Conservation (phyloP, 768 basidiomycete genomes). For the Butyriboletus loyo region DNA sequence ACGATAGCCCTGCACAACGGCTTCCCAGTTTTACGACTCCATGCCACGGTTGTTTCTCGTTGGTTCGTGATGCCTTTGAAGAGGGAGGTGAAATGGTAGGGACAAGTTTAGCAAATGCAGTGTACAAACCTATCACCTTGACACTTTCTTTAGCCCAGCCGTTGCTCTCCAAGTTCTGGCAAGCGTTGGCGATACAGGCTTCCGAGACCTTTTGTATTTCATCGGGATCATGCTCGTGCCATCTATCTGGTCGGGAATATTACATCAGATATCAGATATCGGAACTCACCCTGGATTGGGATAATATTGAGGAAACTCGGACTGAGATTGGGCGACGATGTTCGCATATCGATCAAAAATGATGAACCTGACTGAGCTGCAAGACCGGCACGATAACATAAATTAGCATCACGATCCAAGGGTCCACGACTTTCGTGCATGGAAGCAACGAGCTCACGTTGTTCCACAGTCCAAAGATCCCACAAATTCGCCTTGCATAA, state of each 20-base stretch:
- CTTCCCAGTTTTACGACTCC: conserved; percentile 88
- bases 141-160: conserved; percentile 82
- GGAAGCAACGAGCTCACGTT: conserved; percentile 57
- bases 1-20: conserved; percentile 88
- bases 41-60: conserved; percentile 91
- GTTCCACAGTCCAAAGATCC: conserved; percentile 94
- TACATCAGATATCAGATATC: background rate
- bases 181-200: conserved; percentile 69
- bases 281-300: conserved; percentile 71
- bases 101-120: background rate
- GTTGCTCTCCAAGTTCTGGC: conserved; percentile 62
- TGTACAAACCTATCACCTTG: conserved; percentile 81
- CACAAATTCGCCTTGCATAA: conserved; percentile 76
- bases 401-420: background rate
- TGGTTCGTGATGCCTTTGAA: conserved; percentile 88
- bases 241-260: conserved; percentile 42
- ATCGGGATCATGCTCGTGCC: conserved; percentile 92
- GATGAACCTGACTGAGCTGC: conserved; percentile 87
- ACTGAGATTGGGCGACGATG: conserved; percentile 84
- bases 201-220: conserved; percentile 78
- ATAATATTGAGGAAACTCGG: conserved; percentile 93
- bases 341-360: conserved; percentile 85
- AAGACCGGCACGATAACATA: background rate
- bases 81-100: conserved; percentile 2
- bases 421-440: background rate